Evolutionary conservation across 2,329 filamentous ascomycete genomes (phyloP), one percentile per base, ranked within the genome.

Genomic region (Nannizziopsis arthrosporioides): DNA sequence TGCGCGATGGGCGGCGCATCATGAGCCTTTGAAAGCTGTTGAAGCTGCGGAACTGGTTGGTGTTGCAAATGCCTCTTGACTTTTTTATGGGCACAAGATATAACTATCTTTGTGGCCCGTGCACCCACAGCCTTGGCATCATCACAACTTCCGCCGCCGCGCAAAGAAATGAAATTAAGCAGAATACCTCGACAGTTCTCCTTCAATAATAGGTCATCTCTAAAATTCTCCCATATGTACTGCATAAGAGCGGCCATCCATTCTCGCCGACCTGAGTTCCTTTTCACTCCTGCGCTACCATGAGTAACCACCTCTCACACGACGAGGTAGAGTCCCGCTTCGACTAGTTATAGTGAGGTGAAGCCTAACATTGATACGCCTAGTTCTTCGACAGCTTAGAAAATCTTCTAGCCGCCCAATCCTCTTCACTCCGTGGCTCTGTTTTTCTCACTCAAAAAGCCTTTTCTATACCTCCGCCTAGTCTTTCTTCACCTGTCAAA

Each of bases 381-480:
- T 53, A 72, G 68, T 72, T 72, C 61, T 68, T 72, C 59, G 51
- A 59, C 38, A 62, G 63, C 30, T 62, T 72, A 35, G 56, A 63
- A 42, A 54, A 55, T 35, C 65, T 72, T 47, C 61, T 72, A 41
- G 55, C 61, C 32, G 63, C 58, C 31, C 67, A 68, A 19, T 66
- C 67, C 35, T 55, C 64, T 45, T 60, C 63, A 47, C 42, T 63
- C n/a, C 63, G 63, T 32, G 69, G 69, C 54, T 71, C 68, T 15
- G 62, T 71, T 19, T 67, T 60, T 59, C 62, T 72, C 47, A 65
- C 65, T 3, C 69, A 71, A 51, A 71, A 71, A 51, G 62, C 63
- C 17, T 55, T 70, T 6, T 48, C 51, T 34, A 17, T 54, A 10
- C 31, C 37, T 34, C 18, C 37, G 27, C 30, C 45, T 11, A 41